Conservation (phyloP, 2,329 filamentous ascomycete genomes). For the Fusarium compactum region DNA sequence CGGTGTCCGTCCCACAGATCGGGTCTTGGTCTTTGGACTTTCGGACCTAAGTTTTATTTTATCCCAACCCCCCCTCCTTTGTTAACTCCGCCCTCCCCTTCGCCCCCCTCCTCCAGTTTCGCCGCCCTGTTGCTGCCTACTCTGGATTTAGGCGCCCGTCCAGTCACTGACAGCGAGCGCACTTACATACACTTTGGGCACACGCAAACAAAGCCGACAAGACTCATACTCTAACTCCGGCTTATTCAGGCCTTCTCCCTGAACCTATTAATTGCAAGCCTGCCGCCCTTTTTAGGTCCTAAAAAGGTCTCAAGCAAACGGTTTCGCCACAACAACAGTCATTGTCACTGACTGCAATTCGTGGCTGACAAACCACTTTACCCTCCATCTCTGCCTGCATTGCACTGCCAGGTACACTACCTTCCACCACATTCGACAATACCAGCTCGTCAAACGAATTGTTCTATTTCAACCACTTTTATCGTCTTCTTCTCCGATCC, state of each 20-base stretch:
- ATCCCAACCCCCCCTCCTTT: slow-evolving; percentile 29
- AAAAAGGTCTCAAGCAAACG: slow-evolving; percentile 25
- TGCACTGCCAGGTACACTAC: slow-evolving; percentile 36
- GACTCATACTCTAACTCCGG: slow-evolving; percentile 34
- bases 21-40: slow-evolving; percentile 5
- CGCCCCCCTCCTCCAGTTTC: slow-evolving; percentile 38
- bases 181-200: slow-evolving; percentile 42
- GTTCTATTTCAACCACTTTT: slow-evolving; percentile 33
- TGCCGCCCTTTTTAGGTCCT: slow-evolving; percentile 33
- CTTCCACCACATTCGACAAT: slow-evolving; percentile 51
- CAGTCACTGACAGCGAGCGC: slow-evolving; percentile 43
- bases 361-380: slow-evolving; percentile 55
- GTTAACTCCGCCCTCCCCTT: slow-evolving; percentile 42
- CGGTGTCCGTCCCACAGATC: slow-evolving; percentile 46
- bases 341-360: slow-evolving; percentile 37
- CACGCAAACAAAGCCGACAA: slow-evolving; percentile 40
- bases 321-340: slow-evolving; percentile 47
- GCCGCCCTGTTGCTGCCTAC: slow-evolving; percentile 45
- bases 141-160: slow-evolving; percentile 41
- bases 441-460: slow-evolving; percentile 37
- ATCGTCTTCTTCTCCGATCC: slow-evolving; percentile 23
- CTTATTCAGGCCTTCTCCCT: slow-evolving; percentile 33
- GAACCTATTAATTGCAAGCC: slow-evolving; percentile 38
- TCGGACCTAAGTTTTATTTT: slow-evolving; percentile 8
- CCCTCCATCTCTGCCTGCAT: slow-evolving; percentile 15